Evolutionary conservation across 352 stramenopile genomes (phyloP).

Genomic region (Globisporangium perplexum): DNA sequence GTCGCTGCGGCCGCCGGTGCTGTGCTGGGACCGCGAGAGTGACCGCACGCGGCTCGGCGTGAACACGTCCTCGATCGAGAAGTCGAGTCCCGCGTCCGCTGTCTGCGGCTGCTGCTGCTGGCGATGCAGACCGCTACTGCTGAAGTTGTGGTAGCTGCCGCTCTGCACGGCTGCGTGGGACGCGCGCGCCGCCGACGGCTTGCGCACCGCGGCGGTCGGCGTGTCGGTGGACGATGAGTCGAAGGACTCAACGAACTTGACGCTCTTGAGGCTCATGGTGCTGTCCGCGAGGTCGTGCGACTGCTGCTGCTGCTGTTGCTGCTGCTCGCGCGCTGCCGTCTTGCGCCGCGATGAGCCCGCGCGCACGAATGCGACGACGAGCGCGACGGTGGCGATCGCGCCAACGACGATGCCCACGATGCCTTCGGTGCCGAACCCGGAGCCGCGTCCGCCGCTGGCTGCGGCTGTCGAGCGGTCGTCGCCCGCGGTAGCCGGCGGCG

Average conservation of each 20-base stretch:
- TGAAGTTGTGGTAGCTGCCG: neutral
- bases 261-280: conserved; percentile 10
- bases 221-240: conserved; percentile 3
- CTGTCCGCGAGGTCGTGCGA: conserved; percentile 7
- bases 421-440: neutral
- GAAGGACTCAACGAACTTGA: conserved; percentile 13
- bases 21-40: conserved; percentile 5
- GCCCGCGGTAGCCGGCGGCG: too few species aligned
- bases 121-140: neutral
- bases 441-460: neutral
- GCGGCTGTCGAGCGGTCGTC: neutral
- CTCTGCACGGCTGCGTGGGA: neutral
- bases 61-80: conserved; percentile 7
- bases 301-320: neutral
- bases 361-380: conserved; percentile 11
- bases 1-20: neutral
- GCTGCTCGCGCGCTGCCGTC: neutral
- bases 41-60: conserved; percentile 14
- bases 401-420: conserved; percentile 11
- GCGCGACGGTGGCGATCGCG: neutral
- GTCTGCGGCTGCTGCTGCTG: neutral
- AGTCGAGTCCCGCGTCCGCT: conserved; percentile 2
- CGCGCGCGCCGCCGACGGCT: neutral
- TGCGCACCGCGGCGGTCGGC: conserved; percentile 3
- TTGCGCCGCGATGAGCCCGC: conserved; percentile 6